Base-by-base conservation (phyloP, 352 stramenopile genomes). In the Phytophthora litchii region DNA sequence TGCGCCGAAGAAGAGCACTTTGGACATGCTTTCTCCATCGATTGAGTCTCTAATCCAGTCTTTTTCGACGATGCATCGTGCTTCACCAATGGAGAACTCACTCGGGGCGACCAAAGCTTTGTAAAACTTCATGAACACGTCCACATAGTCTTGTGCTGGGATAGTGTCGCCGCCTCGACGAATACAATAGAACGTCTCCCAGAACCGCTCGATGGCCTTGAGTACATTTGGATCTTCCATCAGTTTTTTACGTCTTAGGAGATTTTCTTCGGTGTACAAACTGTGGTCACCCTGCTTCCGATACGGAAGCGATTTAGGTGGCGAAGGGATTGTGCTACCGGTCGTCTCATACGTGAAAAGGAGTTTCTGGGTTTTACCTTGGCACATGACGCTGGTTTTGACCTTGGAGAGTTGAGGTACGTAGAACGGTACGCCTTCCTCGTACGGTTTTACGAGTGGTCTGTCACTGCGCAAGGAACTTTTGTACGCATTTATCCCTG, bases 71-170 rank as follows among this genome's bases (percentile, higher is more conserved):
- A 93, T 90, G n/a, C 65, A 70, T 19, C 73, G 56, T 2, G 83
- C 83, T 58, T 93, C 83, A 0, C 62, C 74, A 38, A 93, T 78
- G 1, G 83, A 87, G 48, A 93, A 91, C 65, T 86, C 83, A 17
- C 73, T 83, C 0, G 83, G 83, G 4, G 78, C 31, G 17, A 91
- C 83, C 20, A 93, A 59, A 4, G 83, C 83, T 64, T 93, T 93
- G 73, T 83, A 93, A 23, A 91, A 82, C 54, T 93, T 93, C 49
- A 89, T 76, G 56, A 93, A 91, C 20, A 93, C 81, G 43, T 91
- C 79, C 3, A 88, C 53, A 51, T 91, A 93, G 51, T 93, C 81
- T 7, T 61, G 64, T 29, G 76, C 44, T 6, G 76, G 54, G 53
- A 93, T 81, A 17, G 49, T 59, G 4, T 70, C 65, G 0, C 64